Base-by-base conservation (phyloP, 352 stramenopile species). In the Aphanomyces cochlioides region DNA sequence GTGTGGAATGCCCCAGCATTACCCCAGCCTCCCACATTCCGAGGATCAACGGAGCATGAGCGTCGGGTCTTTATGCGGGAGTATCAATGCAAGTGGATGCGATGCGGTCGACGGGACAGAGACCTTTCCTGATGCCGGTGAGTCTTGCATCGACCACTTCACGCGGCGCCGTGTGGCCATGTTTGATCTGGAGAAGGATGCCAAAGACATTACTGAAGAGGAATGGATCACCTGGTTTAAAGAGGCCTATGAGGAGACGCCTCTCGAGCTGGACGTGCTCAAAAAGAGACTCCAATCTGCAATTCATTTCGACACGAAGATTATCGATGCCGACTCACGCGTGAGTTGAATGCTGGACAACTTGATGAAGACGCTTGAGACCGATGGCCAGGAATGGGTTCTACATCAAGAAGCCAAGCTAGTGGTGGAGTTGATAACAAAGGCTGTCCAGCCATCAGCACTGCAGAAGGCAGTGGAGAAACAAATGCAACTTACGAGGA, bases 51-150 rank as follows among this genome's bases (percentile, higher is more conserved):
- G 10, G 57, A 47, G 58, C 10, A 12, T 10, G 58, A 66, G 58
- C 58, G 34, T 21, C 58, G 58, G n/a, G 41, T 19, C 57, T 57
- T 66, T 57, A 66, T 66, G 58, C 58, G 58, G 10, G 58, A 56
- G 10, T 66, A 66, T 28, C 58, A 66, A 21, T 8, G 41, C 41
- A 66, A 28, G 57, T 66, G n/a, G 7, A 66, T 7, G 58, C 58
- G 58, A n/a, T 66, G 34, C 58, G 57, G 58, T 34, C 58, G n/a
- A 21, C 58, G 7, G 58, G 58, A 56, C 10, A 56, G 10, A 12
- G 58, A 48, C 58, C 58, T 7, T 66, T 66, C 21, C 10, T 66
- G 10, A 66, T 66, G 58, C 41, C 58, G 12, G 58, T 66, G 10
- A 10, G 10, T 37, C 58, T 21, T 66, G 58, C 34, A 57, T 66